A percentile compares a stretch with the other conserved stretches of the same genome.
Evolutionary conservation across 106 monocot genomes (phyloP).

Genomic region (Gastrodia elata): DNA sequence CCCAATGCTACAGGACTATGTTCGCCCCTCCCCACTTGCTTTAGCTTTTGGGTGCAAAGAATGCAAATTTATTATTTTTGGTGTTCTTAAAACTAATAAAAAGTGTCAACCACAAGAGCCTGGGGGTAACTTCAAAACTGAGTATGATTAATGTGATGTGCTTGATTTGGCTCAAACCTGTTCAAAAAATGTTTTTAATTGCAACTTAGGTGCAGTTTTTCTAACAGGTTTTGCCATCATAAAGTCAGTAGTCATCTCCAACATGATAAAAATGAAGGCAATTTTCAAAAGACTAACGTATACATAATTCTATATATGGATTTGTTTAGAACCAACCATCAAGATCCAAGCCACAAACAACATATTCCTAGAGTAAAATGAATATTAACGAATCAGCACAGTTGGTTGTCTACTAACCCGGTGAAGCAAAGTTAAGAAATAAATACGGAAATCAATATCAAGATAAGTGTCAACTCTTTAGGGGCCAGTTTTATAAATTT

Average conservation of each 20-base stretch:
- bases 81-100: too few species aligned
- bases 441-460: background rate
- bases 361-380: background rate
- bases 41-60: too few species aligned
- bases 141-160: too few species aligned
- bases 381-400: background rate
- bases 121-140: too few species aligned
- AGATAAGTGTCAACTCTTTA: background rate
- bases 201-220: too few species aligned
- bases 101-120: too few species aligned
- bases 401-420: background rate
- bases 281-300: background rate
- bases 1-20: too few species aligned
- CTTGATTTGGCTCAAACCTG: too few species aligned
- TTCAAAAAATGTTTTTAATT: too few species aligned
- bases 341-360: background rate
- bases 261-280: background rate
- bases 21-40: too few species aligned
- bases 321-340: background rate
- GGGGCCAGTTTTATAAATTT: background rate
- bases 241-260: background rate
- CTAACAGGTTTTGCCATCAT: background rate
- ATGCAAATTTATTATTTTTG: too few species aligned
- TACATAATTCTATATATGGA: background rate
- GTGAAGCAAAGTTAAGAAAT: background rate